phyloP scores from a whole-genome alignment of 1,284 basidiomycete genomes.

The Agroathelia rolfsii region DNA sequence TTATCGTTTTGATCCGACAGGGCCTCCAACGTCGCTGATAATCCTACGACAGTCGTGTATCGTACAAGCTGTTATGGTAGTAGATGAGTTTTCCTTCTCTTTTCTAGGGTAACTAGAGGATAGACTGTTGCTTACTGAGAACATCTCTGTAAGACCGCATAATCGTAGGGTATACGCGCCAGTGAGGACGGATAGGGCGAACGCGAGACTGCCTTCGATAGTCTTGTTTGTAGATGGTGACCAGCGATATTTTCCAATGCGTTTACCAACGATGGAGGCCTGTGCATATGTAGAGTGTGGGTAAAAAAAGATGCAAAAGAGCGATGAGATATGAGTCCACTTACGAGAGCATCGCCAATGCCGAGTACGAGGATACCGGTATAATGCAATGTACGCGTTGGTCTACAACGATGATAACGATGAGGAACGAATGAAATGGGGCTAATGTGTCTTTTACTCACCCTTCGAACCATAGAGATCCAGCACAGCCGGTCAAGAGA shows the following conservation, averaged over 20 bases:
- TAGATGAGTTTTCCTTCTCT: slow-evolving; percentile 9
- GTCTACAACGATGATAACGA: slow-evolving; percentile 28
- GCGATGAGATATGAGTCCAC: slow-evolving; percentile 18
- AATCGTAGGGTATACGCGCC: slow-evolving; percentile 66
- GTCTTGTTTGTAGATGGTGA: slow-evolving; percentile 80
- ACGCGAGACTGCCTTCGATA: slow-evolving; percentile 83
- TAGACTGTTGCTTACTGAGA: slow-evolving; percentile 50
- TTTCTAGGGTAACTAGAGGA: slow-evolving; percentile 6
- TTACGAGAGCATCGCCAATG: slow-evolving; percentile 85
- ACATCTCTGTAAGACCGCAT: slow-evolving; percentile 57
- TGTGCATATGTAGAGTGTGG: slow-evolving; percentile 19
- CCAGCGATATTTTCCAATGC: slow-evolving; percentile 76
- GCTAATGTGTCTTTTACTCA: no score
- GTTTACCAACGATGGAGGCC: slow-evolving; percentile 89
- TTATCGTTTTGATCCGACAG: slow-evolving; percentile 92
- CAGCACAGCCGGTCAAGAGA: slow-evolving; percentile 89
- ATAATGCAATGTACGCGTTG: slow-evolving; percentile 64
- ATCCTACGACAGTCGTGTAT: slow-evolving; percentile 46
- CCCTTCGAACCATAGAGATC: slow-evolving; percentile 93
- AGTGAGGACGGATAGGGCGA: slow-evolving; percentile 61
- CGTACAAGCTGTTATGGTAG: slow-evolving; percentile 33
- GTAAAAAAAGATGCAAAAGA: slow-evolving; percentile 3
- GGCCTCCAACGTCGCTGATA: slow-evolving; percentile 75
- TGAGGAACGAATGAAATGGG: slow-evolving; percentile 6
- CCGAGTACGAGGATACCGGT: slow-evolving; percentile 91